Base-by-base conservation (phyloP, 805 yeast species). In the Wickerhamiella nectarea region DNA sequence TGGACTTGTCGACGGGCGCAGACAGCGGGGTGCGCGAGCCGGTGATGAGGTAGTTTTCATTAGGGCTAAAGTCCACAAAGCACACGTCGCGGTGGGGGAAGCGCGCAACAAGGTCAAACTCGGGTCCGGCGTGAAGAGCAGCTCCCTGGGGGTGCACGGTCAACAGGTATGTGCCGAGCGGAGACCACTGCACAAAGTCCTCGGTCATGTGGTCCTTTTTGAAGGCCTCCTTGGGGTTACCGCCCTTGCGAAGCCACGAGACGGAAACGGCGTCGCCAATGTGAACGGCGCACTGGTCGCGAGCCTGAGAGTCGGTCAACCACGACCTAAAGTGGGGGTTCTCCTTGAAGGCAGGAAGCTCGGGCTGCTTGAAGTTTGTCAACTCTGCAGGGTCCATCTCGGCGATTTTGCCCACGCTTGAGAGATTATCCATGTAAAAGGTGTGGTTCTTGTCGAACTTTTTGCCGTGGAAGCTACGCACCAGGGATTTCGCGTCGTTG, bases 81-180 rank as follows among this genome's bases (percentile, higher is more conserved):
- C 91, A 75, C 38, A 86, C 95, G 57, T 84, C 84, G 46, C 84
- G 87, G 61, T 91, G 99, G 48, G 78, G 71, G 59, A 82, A 85
- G 64, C 85, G 78, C 55, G 72, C 75, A 54, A 85, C 68, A 55
- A 81, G 72, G 50, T 72, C 75, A 59, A 85, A 85, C 38, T 74
- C 69, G 44, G 74, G 73, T 49, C 97, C 96, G 59, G 97, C 98
- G 94, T 96, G 91, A 21, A 89, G 74, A 61, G 85, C 93, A 46
- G 86, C 77, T 70, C 97, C 97, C 65, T 84, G 94, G 41, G 85
- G 85, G 65, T 89, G 96, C 55, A 86, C 71, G 1, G 96, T 79
- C 54, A 83, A 76, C 51, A 89, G 64, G 58, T 76, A 87, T 10
- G 89, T 77, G 63, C 99, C 99, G 65, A 77, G 78, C 58, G 96